Percentiles rank a stretch among this genome's conserved stretches.
These are phyloP conservation scores for Sequoiadendron giganteum DNA, from an alignment of 75 land plant species.

Conservation along the genomic window DNA sequence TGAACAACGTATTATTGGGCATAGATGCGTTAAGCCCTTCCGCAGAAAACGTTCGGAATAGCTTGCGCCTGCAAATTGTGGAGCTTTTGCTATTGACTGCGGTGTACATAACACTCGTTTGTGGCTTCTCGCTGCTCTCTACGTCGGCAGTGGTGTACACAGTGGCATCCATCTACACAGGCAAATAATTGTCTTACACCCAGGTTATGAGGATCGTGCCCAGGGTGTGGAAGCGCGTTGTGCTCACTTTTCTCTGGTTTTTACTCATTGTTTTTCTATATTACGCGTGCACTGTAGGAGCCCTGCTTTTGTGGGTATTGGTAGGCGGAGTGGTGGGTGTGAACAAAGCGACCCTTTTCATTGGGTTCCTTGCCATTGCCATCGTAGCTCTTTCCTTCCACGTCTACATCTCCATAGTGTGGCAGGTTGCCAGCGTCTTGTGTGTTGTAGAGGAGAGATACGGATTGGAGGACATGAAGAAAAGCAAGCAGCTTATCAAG, in stretches of 20 bases:
- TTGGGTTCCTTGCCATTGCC: conserved; percentile 12
- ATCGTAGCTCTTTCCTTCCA: conserved; percentile 25
- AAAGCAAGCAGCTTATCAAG: conserved; percentile 51
- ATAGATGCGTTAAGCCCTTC: conserved; percentile 5
- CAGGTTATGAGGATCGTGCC: conserved; percentile 63
- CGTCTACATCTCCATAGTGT: conserved; percentile 52
- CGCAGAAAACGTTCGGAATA: too few species aligned
- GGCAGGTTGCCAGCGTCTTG: conserved; percentile 76
- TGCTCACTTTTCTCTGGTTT: conserved; percentile 59
- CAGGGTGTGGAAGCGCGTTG: conserved; percentile 69
- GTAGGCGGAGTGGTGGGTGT: conserved; percentile 7
- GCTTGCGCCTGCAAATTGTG: conserved; percentile 27
- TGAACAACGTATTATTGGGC: conserved; percentile 17
- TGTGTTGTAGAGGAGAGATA: conserved; percentile 70
- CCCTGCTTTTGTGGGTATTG: conserved; percentile 4
- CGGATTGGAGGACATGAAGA: conserved; percentile 62
- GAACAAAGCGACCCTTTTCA: not conserved
- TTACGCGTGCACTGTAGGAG: conserved; percentile 18
- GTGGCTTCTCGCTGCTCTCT: conserved; percentile 53
- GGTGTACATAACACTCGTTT: conserved; percentile 31
- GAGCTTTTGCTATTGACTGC: conserved; percentile 27
- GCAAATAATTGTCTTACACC: conserved; percentile 29
- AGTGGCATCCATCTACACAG: conserved; percentile 35
- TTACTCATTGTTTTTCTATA: conserved; percentile 33
- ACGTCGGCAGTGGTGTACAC: conserved; percentile 45